Evolutionary conservation across 345 rosid genomes (phyloP), one percentile per base, ranked within the genome.

Genomic region (Hevea brasiliensis): DNA sequence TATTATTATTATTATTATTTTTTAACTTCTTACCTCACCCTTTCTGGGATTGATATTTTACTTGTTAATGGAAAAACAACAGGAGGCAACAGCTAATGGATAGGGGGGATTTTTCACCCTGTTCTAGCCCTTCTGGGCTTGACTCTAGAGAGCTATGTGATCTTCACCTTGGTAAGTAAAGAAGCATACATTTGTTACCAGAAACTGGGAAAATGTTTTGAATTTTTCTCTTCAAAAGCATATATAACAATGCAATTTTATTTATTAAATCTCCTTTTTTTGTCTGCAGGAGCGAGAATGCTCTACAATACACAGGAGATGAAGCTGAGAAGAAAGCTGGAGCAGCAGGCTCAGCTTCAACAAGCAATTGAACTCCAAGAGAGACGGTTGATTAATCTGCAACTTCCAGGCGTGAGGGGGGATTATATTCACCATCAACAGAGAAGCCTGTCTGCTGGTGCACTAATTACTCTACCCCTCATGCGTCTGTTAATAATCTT

Each of bases 331-430:
- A 88, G 89, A 81, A 92, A 88, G 82, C 68, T 88, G 68, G 90
- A 88, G 81, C 96, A 95, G 84, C 92, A 92, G 78, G 90, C 90
- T 72, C 94, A 89, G 74, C 79, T 95, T 73, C 98, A 91, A 77
- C 98, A 92, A 82, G 95, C 93, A 6, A 81, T 93, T 61, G 98
- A 93, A 81, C 86, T 88, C 57, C 99, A 93, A 72, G 89, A 96
- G 79, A 88, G 89, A 78, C 88, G 90, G 79, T 27, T 96, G 76
- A 57, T 89, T 77, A 91, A 84, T 84, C 85, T 96, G 79, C 98
- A 91, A 79, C 90, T 93, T 67, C 97, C 98, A 0, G 92, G 91
- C 65, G 70, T 88, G 83, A 87, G 84, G 69, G 85, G 84, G 62
- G 89, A 86, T 20, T 57, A 71, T 68, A 61, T 81, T 70, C 88